Conservation (phyloP, 768 basidiomycete species). For the Neoboletus subvelutipes region DNA sequence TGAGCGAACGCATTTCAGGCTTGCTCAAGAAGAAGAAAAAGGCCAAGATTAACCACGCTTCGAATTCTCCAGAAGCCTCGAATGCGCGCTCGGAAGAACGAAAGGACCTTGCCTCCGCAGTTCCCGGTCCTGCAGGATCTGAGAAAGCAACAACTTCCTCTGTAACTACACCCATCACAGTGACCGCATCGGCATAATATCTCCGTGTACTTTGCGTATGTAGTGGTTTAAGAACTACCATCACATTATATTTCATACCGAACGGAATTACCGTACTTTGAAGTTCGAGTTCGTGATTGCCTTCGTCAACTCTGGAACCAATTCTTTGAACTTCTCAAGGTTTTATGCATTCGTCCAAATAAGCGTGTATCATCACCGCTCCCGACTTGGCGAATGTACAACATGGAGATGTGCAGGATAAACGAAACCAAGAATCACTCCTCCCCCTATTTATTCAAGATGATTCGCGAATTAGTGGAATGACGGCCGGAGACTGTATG, state of each 20-base stretch:
- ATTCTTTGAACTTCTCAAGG: neutral
- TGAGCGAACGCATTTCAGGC: conserved; percentile 42
- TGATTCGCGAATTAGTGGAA: neutral
- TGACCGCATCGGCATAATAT: conserved; percentile 20
- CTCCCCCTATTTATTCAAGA: no score
- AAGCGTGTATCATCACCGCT: neutral
- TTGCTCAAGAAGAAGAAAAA: conserved; percentile 78
- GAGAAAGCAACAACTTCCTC: conserved; percentile 3
- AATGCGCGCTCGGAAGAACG: conserved; percentile 12
- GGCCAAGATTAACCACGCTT: conserved; percentile 42
- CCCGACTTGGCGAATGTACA: neutral
- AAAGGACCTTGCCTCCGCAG: neutral
- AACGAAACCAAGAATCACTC: no score
- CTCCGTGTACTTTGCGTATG: neutral
- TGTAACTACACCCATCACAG: conserved; percentile 2
- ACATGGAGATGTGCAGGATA: no score
- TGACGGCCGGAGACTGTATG: neutral
- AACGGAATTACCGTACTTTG: neutral
- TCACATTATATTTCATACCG: neutral
- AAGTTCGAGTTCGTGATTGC: neutral
- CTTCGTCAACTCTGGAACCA: neutral
- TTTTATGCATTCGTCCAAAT: neutral
- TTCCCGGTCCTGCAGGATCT: neutral
- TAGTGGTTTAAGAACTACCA: neutral
- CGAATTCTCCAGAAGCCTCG: conserved; percentile 22